A percentile compares a stretch with the other conserved stretches of the same genome.
phyloP scores from a whole-genome alignment of 2,329 filamentous ascomycete genomes.

The Diplodia intermedia region DNA sequence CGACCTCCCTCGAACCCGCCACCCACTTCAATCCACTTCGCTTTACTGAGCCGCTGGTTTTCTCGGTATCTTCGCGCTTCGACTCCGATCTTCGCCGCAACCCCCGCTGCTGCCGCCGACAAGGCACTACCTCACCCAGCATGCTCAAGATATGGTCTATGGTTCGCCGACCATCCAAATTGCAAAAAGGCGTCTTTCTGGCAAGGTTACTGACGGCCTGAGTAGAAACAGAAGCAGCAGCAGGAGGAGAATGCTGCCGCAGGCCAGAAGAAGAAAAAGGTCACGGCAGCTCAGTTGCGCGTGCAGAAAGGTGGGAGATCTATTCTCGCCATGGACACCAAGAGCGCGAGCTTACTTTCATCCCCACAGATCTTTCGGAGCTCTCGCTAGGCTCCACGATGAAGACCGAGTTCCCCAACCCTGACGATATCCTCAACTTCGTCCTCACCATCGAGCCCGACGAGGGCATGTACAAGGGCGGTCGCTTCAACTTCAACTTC shows the following conservation, averaged over 20 bases:
- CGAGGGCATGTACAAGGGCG: slow-evolving; percentile 87
- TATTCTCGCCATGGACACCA: neutral
- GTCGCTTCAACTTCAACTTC: slow-evolving; percentile 88
- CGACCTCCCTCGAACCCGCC: neutral
- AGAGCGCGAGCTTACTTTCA: neutral
- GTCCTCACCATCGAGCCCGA: slow-evolving; percentile 81
- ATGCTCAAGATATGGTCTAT: slow-evolving; percentile 99
- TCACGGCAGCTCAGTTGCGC: slow-evolving; percentile 91
- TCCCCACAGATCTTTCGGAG: slow-evolving; percentile 73
- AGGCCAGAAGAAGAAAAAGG: slow-evolving; percentile 94
- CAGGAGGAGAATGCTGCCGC: slow-evolving; percentile 89
- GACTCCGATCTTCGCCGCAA: slow-evolving; percentile 20
- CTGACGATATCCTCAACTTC: slow-evolving; percentile 87
- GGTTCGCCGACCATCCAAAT: slow-evolving; percentile 62
- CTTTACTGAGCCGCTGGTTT: neutral
- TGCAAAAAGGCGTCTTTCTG: neutral
- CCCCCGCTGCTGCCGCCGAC: slow-evolving; percentile 17
- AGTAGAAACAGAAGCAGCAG: slow-evolving; percentile 86
- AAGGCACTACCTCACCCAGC: slow-evolving; percentile 49
- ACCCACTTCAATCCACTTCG: neutral
- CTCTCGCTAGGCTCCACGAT: slow-evolving; percentile 80
- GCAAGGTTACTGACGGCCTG: slow-evolving; percentile 38
- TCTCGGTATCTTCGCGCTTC: slow-evolving; percentile 4
- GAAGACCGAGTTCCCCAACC: slow-evolving; percentile 80
- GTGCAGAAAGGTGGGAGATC: slow-evolving; percentile 87